Evolutionary conservation across 2,329 filamentous ascomycete genomes (phyloP).

Genomic region (Cephalotrichum gorgonifer): DNA sequence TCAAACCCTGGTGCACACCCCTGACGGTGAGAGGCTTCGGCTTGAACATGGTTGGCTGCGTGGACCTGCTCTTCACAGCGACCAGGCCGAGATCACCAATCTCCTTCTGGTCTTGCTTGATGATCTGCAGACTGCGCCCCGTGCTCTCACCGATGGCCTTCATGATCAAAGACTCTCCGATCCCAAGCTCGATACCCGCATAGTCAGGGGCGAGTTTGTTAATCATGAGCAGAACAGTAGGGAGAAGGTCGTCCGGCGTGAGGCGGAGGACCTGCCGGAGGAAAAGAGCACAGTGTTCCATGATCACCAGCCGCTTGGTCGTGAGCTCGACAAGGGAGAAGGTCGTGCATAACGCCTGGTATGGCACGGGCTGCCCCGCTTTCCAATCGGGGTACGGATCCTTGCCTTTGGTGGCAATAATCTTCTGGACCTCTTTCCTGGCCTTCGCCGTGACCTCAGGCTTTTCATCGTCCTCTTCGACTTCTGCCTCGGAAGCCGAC

Average conservation of each 20-base stretch:
- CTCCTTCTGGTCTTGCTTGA: conserved; percentile 92
- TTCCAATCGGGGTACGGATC: conserved; percentile 96
- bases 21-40: conserved; percentile 81
- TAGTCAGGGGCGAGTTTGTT: conserved; percentile 97
- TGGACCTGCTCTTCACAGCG: conserved; percentile 88
- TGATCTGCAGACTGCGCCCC: conserved; percentile 74
- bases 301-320: conserved; percentile 79
- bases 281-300: conserved; percentile 82
- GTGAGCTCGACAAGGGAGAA: conserved; percentile 95
- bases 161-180: conserved; percentile 97
- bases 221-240: conserved; percentile 89
- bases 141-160: conserved; percentile 95
- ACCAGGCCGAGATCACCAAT: conserved; percentile 93
- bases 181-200: conserved; percentile 92
- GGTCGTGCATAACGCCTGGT: conserved; percentile 86
- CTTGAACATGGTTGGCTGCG: conserved; percentile 97
- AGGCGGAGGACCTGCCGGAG: conserved; percentile 88
- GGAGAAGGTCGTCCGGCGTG: conserved; percentile 76
- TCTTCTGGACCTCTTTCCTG: conserved; percentile 66
- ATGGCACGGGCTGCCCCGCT: conserved; percentile 77
- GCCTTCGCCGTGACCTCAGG: conserved; percentile 64
- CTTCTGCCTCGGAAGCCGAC: conserved; percentile 40
- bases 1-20: conserved; percentile 78
- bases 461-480: conserved; percentile 49
- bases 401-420: conserved; percentile 43